These are phyloP conservation scores for Coffea canephora DNA, from an alignment of 257 asterid species.

Conservation along the genomic window DNA sequence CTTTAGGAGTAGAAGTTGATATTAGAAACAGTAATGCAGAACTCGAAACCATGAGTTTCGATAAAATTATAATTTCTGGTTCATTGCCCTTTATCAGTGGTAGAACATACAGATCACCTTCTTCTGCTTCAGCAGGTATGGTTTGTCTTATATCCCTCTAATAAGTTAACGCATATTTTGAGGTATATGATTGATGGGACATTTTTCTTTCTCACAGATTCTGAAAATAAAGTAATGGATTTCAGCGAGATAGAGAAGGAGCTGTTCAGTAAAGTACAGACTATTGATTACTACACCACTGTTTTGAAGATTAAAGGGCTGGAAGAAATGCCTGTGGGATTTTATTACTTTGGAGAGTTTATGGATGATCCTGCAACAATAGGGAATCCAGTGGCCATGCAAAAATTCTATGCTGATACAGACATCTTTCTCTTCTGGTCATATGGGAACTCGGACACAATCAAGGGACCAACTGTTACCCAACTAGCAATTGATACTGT, in stretches of 20 bases:
- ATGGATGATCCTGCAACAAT: constrained; percentile 73
- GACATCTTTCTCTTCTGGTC: constrained; percentile 77
- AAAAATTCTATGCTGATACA: constrained; percentile 60
- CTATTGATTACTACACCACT: constrained; percentile 74
- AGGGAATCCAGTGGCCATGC: constrained; percentile 88
- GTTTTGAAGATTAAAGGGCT: constrained; percentile 75
- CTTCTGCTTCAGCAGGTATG: constrained; percentile 36
- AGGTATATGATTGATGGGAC: background rate
- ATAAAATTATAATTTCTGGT: constrained; percentile 68
- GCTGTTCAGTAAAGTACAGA: constrained; percentile 59
- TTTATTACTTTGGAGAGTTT: constrained; percentile 74
- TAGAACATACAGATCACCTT: constrained; percentile 52
- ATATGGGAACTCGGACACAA: constrained; percentile 60
- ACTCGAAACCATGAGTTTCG: constrained; percentile 41
- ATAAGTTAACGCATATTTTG: background rate
- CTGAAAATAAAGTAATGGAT: constrained; percentile 42
- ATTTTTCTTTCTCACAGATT: constrained; percentile 32
- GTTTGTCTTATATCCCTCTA: background rate
- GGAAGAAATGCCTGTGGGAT: constrained; percentile 69
- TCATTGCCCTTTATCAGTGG: constrained; percentile 64
- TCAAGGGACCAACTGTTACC: constrained; percentile 45
- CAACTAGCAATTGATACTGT: constrained; percentile 61
- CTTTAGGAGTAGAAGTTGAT: constrained; percentile 29
- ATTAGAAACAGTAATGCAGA: constrained; percentile 36
- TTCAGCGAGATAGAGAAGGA: constrained; percentile 62